A percentile compares a stretch with the other conserved stretches of the same genome.
Evolutionary conservation across 305 asterid genomes (phyloP).

Genomic region (Fraxinus greggii): DNA sequence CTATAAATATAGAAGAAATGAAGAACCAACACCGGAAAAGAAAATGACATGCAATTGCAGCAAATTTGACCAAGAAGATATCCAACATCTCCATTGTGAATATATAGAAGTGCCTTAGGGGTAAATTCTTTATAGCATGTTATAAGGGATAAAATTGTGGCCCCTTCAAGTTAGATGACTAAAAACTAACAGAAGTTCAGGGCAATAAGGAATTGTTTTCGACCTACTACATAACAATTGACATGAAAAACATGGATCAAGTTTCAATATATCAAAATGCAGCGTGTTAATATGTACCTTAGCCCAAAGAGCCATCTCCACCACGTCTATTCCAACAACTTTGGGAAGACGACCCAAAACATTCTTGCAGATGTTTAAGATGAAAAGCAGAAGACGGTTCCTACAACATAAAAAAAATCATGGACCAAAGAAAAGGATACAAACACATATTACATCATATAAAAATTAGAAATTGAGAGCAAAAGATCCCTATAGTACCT

Average conservation of each 20-base stretch:
- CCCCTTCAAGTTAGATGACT: slow-evolving; percentile 2
- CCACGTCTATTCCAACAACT: slow-evolving; percentile 79
- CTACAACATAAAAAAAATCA: slow-evolving; percentile 39
- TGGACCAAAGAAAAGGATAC: slow-evolving; percentile 8
- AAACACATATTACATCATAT: slow-evolving; percentile 10
- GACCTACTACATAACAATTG: slow-evolving; percentile 16
- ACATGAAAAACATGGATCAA: slow-evolving; percentile 13
- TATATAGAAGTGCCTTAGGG: slow-evolving; percentile 11
- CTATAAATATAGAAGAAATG: slow-evolving; percentile 2
- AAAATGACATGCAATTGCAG: background rate
- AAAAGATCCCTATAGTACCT: slow-evolving; percentile 47
- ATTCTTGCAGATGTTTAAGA: slow-evolving; percentile 81
- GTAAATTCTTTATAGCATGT: background rate
- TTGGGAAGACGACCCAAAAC: slow-evolving; percentile 83
- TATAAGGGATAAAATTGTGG: background rate
- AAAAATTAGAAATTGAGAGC: slow-evolving; percentile 14
- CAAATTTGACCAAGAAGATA: slow-evolving; percentile 15
- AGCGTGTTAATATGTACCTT: slow-evolving; percentile 48
- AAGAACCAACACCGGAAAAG: background rate
- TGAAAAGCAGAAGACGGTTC: slow-evolving; percentile 79
- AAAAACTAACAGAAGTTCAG: slow-evolving; percentile 1
- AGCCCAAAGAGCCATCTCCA: slow-evolving; percentile 99
- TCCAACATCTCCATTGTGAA: slow-evolving; percentile 11
- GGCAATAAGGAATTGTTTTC: slow-evolving; percentile 1
- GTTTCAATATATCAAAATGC: background rate